Evolutionary conservation across 2,329 filamentous ascomycete genomes (phyloP).

Genomic region (Coniochaeta sp.): DNA sequence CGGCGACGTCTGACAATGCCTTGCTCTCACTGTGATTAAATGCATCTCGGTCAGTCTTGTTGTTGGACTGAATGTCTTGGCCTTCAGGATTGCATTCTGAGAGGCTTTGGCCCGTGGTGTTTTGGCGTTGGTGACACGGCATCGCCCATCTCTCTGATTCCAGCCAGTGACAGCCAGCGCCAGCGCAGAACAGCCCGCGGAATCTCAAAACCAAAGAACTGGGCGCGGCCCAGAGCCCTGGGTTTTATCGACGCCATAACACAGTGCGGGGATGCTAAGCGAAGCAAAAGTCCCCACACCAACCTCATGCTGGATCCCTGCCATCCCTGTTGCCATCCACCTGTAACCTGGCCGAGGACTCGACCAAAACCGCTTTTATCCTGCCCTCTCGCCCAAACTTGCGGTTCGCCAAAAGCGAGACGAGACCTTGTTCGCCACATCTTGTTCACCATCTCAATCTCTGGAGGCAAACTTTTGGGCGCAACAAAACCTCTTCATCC

Average conservation of each 20-base stretch:
- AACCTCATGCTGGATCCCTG: background rate
- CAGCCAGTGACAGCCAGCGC: background rate
- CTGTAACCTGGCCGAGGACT: background rate
- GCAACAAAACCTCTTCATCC: background rate
- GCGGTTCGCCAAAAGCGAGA: background rate
- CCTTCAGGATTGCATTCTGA: background rate
- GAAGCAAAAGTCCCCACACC: background rate
- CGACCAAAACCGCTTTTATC: background rate
- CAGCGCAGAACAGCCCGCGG: no score
- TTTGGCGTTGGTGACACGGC: background rate
- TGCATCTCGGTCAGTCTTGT: no score
- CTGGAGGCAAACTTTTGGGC: background rate
- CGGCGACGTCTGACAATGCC: background rate
- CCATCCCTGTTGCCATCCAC: background rate
- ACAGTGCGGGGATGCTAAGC: background rate
- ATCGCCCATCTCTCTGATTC: background rate
- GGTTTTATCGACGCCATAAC: background rate
- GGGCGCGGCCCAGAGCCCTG: constrained; percentile 1
- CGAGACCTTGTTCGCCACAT: background rate
- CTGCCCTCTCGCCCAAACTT: background rate
- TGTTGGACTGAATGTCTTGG: no score
- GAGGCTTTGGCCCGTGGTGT: background rate
- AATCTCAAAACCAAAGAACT: background rate
- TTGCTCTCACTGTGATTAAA: no score
- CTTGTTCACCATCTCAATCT: background rate